These are phyloP conservation scores for Sphaerostilbella broomeana DNA, from an alignment of 2,329 filamentous ascomycete genomes.

Conservation along the genomic window DNA sequence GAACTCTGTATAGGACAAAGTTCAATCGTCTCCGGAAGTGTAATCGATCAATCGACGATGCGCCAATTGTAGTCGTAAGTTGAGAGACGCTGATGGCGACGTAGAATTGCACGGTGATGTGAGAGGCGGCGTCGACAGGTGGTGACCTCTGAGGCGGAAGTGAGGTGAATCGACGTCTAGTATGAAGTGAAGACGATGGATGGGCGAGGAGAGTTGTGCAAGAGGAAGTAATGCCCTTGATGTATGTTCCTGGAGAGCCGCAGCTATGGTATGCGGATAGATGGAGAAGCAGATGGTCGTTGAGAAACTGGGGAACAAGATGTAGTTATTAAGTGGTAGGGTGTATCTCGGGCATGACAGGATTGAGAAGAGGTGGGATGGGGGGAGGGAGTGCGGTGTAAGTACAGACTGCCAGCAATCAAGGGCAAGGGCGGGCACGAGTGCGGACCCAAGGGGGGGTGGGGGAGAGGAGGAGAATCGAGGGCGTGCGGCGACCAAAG, in stretches of 20 bases:
- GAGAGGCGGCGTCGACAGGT: conserved; percentile 1
- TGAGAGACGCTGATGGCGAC: not conserved
- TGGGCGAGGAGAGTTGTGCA: not conserved
- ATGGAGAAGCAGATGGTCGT: conserved; percentile 13
- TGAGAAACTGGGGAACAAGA: conserved; percentile 15
- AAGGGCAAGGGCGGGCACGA: conserved; percentile 10
- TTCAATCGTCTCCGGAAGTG: conserved; percentile 14
- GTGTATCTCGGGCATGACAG: conserved; percentile 13
- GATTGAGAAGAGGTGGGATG: conserved; percentile 11
- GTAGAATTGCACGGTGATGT: not conserved
- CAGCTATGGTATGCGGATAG: conserved; percentile 13
- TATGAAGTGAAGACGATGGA: too few species aligned
- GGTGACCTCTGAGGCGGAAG: conserved; percentile 8
- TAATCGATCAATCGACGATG: conserved; percentile 8
- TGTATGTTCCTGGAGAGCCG: conserved; percentile 8
- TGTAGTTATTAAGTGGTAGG: conserved; percentile 14
- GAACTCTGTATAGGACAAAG: conserved; percentile 6
- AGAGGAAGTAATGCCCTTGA: conserved; percentile 4
- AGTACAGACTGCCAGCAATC: conserved; percentile 4
- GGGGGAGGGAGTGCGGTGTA: conserved; percentile 7
- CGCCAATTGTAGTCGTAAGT: conserved; percentile 2
- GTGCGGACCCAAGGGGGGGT: conserved; percentile 3
- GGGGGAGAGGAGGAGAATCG: not conserved
- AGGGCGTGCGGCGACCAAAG: not conserved
- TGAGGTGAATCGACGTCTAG: too few species aligned